phyloP scores from a whole-genome alignment of 2,329 filamentous ascomycete species.

The Lecanicillium sp. region DNA sequence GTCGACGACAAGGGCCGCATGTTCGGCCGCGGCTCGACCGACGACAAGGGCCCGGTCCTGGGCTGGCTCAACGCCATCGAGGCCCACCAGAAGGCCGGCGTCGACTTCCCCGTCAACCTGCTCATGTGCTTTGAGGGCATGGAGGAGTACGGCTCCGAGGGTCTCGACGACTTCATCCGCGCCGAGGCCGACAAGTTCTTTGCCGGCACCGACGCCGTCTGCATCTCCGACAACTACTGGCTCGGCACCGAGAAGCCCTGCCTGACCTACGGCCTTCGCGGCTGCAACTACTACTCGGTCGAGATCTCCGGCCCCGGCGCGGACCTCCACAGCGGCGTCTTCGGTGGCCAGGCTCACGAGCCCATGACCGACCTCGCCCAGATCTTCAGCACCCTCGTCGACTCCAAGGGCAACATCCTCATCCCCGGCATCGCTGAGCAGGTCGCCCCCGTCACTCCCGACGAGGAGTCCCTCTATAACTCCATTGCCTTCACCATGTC shows the following conservation, averaged over 20 bases:
- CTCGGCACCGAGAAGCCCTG: slow-evolving; percentile 97
- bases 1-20: slow-evolving; percentile 89
- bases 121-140: slow-evolving; percentile 99
- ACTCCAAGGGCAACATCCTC: slow-evolving; percentile 84
- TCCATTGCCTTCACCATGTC: slow-evolving; percentile 94
- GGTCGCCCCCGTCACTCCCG: slow-evolving; percentile 78
- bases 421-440: slow-evolving; percentile 93
- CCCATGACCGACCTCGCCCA: slow-evolving; percentile 94
- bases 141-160: slow-evolving; percentile 98
- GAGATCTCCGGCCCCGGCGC: slow-evolving; percentile 86
- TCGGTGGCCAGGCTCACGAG: slow-evolving; percentile 92
- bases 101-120: slow-evolving; percentile 95
- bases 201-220: slow-evolving; percentile 90
- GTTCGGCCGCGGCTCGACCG: slow-evolving; percentile 91
- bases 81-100: slow-evolving; percentile 88
- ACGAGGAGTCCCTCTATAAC: slow-evolving; percentile 84
- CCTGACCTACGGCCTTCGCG: slow-evolving; percentile 91
- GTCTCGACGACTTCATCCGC: slow-evolving; percentile 89
- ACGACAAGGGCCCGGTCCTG: slow-evolving; percentile 95
- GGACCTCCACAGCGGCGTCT: slow-evolving; percentile 94
- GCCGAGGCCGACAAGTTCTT: slow-evolving; percentile 91
- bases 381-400: slow-evolving; percentile 77
- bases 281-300: slow-evolving; percentile 96
- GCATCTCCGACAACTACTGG: slow-evolving; percentile 99
- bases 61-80: slow-evolving; percentile 98